Base-by-base conservation (phyloP, 2,329 filamentous ascomycete species). In the Alternaria conjuncta region DNA sequence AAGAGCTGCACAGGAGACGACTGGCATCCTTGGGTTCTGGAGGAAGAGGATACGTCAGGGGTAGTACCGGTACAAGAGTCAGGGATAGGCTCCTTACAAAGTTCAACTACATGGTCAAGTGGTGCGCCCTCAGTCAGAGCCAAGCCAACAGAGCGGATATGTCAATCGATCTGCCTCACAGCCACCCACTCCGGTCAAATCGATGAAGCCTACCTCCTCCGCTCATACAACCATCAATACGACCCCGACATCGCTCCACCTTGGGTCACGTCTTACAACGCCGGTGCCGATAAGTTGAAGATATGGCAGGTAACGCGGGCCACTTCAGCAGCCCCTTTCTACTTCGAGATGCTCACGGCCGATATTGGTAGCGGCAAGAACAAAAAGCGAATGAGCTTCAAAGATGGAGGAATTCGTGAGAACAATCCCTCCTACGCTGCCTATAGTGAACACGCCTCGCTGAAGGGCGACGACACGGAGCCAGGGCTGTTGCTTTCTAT, bases 301-400 rank as follows among this genome's bases (percentile, higher is more conserved):
- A 85, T 87, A 44, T 87, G 84, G 80, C 75, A 86, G 71, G 85
- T 85, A 1, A 85, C 83, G 0, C 74, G 84, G 8, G 85, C 85
- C 2, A 86, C 85, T 0, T 84, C 82, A 1, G 85, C 85, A 3
- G 85, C 85, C 0, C 84, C 85, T 0, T 85, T 85, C 69, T 85
- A 84, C 71, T 85, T 85, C 73, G 80, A 84, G 49, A 82, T 84
- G 77, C 77, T 85, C 10, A 78, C 81, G 58, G 81, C 82, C 6
- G 80, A 83, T 28, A 71, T 84, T 32, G 71, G 66, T 4, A 74
- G 68, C 18, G 61, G 55, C n/a, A 76, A 77, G n/a, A 78, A 78
- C 21, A 76, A 77, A 45, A 72, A 75, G 49, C 20, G 49, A 5
- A 23, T 58, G 51, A 79, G 78, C 10, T 85, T 84, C 78, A 85